These are phyloP conservation scores for Fragosphaeria purpurea DNA, from an alignment of 2,329 filamentous ascomycete genomes.

Conservation along the genomic window DNA sequence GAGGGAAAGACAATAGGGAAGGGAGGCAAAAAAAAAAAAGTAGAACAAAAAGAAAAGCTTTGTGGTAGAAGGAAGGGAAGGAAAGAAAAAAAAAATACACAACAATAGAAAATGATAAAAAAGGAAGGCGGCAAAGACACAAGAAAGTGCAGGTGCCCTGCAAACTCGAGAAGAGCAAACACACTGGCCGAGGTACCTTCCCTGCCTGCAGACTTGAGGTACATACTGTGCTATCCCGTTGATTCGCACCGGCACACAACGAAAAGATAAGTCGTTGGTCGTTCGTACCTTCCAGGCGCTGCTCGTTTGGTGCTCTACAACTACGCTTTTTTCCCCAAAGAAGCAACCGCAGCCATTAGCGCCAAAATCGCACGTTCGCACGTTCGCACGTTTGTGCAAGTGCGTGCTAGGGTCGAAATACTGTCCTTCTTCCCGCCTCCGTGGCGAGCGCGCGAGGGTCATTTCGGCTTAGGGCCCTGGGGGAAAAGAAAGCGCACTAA, in stretches of 20 bases:
- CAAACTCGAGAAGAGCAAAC: not conserved
- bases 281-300: not conserved
- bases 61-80: not conserved
- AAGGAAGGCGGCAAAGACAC: not conserved
- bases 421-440: slow-evolving; percentile 3
- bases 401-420: too few species aligned
- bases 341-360: too few species aligned
- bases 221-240: too few species aligned
- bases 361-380: too few species aligned
- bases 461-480: slow-evolving; percentile 8
- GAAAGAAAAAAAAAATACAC: not conserved
- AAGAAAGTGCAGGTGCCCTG: not conserved
- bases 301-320: too few species aligned
- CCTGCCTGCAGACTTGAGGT: too few species aligned
- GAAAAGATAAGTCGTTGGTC: not conserved
- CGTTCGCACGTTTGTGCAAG: too few species aligned
- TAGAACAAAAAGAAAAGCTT: not conserved
- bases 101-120: not conserved
- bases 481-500: slow-evolving; percentile 1
- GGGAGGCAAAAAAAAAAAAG: not conserved
- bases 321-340: too few species aligned
- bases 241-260: not conserved
- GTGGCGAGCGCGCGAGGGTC: slow-evolving; percentile 6
- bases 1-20: not conserved
- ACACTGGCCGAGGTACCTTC: not conserved